Percentiles rank a stretch among this genome's conserved stretches.
These are phyloP conservation scores for Umbelopsis sp. DNA, from an alignment of 192 early-diverging fungal genomes.

Conservation along the genomic window DNA sequence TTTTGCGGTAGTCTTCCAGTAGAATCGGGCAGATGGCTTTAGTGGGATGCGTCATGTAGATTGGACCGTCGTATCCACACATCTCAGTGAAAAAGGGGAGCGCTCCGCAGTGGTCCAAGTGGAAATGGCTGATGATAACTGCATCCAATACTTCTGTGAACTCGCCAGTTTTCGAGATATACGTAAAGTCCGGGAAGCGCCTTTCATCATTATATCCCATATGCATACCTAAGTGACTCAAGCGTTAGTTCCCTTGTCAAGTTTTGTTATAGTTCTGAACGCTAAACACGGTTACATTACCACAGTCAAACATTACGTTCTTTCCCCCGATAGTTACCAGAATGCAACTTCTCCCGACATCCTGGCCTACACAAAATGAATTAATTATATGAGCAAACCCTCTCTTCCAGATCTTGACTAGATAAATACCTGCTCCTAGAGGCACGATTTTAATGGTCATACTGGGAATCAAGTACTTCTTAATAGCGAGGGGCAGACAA, in stretches of 20 bases:
- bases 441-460: conserved; percentile 68
- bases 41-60: conserved; percentile 98
- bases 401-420: not conserved
- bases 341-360: conserved; percentile 85
- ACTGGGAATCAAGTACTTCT: not conserved
- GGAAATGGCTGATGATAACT: conserved; percentile 96
- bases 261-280: not conserved
- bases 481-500: too few relatives aligned
- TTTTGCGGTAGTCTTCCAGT: conserved; percentile 93
- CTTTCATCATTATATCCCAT: conserved; percentile 95
- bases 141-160: conserved; percentile 86
- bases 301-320: conserved; percentile 93
- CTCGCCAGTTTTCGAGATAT: conserved; percentile 81
- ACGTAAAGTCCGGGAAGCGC: conserved; percentile 94
- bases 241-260: not conserved
- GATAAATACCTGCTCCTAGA: conserved; percentile 51
- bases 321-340: conserved; percentile 77
- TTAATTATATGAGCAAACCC: not conserved
- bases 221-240: conserved; percentile 63
- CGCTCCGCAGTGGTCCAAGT: conserved; percentile 98
- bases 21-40: conserved; percentile 94
- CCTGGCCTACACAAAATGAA: conserved; percentile 71
- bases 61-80: conserved; percentile 92
- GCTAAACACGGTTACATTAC: conserved; percentile 19
- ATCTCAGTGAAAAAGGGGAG: conserved; percentile 96